A percentile compares a stretch with the other conserved stretches of the same genome.
These are phyloP conservation scores for Colletotrichum tofieldiae DNA, from an alignment of 2,329 filamentous ascomycete species.

Conservation along the genomic window DNA sequence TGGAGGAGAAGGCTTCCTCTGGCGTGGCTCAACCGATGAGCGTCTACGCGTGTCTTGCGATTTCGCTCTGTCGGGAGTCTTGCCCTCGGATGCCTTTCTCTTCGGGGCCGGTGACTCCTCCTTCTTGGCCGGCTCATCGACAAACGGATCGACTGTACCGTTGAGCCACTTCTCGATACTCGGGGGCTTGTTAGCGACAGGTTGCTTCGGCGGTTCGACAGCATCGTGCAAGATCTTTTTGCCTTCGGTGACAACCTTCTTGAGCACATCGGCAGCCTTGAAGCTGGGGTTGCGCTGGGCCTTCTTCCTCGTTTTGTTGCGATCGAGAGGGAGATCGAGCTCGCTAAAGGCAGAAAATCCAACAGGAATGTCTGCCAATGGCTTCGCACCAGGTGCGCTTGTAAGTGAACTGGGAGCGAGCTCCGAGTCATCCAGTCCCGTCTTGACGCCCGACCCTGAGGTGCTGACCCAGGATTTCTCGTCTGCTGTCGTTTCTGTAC, in stretches of 20 bases:
- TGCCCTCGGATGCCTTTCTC: conserved; percentile 53
- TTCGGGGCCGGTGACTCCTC: conserved; percentile 47
- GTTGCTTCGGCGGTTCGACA: conserved; percentile 68
- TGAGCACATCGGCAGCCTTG: conserved; percentile 73
- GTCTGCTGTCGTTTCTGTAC: conserved; percentile 39
- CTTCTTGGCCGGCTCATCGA: conserved; percentile 57
- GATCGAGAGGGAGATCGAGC: conserved; percentile 68
- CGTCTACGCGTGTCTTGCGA: conserved; percentile 46
- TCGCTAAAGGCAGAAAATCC: conserved; percentile 79
- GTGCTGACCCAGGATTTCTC: conserved; percentile 49
- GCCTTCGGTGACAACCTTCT: conserved; percentile 75
- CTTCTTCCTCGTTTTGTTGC: conserved; percentile 59
- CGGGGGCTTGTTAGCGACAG: conserved; percentile 69
- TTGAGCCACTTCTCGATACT: conserved; percentile 78
- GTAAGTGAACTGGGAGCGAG: conserved; percentile 57
- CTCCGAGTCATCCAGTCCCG: conserved; percentile 49
- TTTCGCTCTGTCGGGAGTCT: conserved; percentile 43
- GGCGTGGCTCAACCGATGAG: conserved; percentile 46
- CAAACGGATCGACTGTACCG: conserved; percentile 74
- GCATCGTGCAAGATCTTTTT: conserved; percentile 77
- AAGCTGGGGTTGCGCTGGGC: conserved; percentile 71
- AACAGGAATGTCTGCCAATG: conserved; percentile 74
- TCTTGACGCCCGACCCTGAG: conserved; percentile 46
- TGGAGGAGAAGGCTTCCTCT: conserved; percentile 44
- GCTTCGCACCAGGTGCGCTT: conserved; percentile 58